phyloP scores from a whole-genome alignment of 768 basidiomycete species.

The Podaxis pistillaris region DNA sequence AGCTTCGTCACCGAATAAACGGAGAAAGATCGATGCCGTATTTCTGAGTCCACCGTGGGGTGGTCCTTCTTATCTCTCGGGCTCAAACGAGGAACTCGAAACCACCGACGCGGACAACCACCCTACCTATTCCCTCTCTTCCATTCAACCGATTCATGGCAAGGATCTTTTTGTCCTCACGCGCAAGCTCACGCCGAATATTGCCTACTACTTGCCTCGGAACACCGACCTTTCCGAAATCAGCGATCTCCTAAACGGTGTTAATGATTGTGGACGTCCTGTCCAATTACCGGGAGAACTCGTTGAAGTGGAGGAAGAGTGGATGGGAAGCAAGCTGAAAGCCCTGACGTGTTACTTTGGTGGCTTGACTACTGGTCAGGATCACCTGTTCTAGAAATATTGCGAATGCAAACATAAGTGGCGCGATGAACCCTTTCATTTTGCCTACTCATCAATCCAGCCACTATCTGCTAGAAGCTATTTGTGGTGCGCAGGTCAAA shows the following conservation, averaged over 20 bases:
- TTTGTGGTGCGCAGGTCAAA: too few species aligned
- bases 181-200: conserved; percentile 68
- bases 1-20: background rate
- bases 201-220: conserved; percentile 89
- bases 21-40: conserved; percentile 76
- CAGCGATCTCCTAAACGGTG: conserved; percentile 30
- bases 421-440: background rate
- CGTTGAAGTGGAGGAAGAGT: conserved; percentile 94
- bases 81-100: conserved; percentile 18
- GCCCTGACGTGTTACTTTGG: conserved; percentile 95
- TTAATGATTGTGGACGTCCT: conserved; percentile 7
- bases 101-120: conserved; percentile 28
- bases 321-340: conserved; percentile 93
- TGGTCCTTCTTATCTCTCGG: conserved; percentile 68
- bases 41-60: conserved; percentile 98
- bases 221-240: conserved; percentile 78
- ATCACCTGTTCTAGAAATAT: conserved; percentile 49
- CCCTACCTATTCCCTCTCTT: conserved; percentile 65
- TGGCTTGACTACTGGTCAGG: conserved; percentile 71
- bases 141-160: conserved; percentile 80
- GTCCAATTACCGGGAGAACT: conserved; percentile 37
- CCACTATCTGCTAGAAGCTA: background rate
- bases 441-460: background rate
- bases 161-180: conserved; percentile 77
- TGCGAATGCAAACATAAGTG: background rate